Percentiles rank a stretch among this genome's conserved stretches.
Conservation (phyloP, 176 grass and related monocot genomes). For the sorghum (Sorghum bicolor) region Sorghum_bicolor_NCBIv3 NC_012876.2:63142001-63142500, state of each 20-base stretch:
- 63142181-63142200: conserved; percentile 25
- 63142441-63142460: background rate
- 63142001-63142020: conserved; percentile 5
- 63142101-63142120: background rate
- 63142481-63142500: conserved; percentile 64
- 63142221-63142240: conserved; percentile 79
- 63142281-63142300: conserved; percentile 44
- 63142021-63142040: conserved; percentile 17
- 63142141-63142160: background rate
- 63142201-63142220: conserved; percentile 65
- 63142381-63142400: conserved; percentile 45
- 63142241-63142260: conserved; percentile 86
- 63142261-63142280: conserved; percentile 72
- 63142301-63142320: conserved; percentile 72
- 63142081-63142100: background rate
- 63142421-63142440: background rate
- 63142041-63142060: background rate
- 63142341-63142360: conserved; percentile 79
- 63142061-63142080: background rate
- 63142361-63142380: conserved; percentile 65
- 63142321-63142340: conserved; percentile 87
- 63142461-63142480: conserved; percentile 22
- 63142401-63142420: conserved; percentile 6
- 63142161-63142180: background rate
- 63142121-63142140: background rate